phyloP scores from a whole-genome alignment of 169 alveolate genomes.

The Cryptosporidium ubiquitum region DNA sequence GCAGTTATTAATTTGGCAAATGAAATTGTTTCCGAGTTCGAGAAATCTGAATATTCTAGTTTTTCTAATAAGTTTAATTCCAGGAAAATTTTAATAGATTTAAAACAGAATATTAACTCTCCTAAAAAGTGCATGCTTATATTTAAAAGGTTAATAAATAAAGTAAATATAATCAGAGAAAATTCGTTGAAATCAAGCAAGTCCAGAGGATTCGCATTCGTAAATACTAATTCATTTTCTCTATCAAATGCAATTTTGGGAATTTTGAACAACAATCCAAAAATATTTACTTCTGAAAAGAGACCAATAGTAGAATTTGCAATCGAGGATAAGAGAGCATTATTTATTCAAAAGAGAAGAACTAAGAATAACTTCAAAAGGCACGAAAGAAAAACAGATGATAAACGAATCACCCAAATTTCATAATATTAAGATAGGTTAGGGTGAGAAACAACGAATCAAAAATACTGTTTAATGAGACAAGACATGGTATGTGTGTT shows the following conservation, averaged over 20 bases:
- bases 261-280: slow-evolving; percentile 41
- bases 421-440: neutral
- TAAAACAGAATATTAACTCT: neutral
- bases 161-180: slow-evolving; percentile 42
- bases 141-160: slow-evolving; percentile 12
- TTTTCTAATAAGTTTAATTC: neutral
- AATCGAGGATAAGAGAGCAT: slow-evolving; percentile 53
- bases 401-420: neutral
- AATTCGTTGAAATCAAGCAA: slow-evolving; percentile 1
- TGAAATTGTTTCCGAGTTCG: slow-evolving; percentile 22
- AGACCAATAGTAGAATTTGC: slow-evolving; percentile 74
- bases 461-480: neutral
- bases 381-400: neutral
- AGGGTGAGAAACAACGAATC: slow-evolving; percentile 30
- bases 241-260: neutral
- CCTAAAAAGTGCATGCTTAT: slow-evolving; percentile 3
- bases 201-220: slow-evolving; percentile 50
- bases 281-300: slow-evolving; percentile 25
- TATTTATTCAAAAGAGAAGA: slow-evolving; percentile 31
- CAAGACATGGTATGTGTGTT: neutral
- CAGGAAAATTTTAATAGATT: neutral
- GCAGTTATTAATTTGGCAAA: neutral
- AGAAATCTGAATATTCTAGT: neutral
- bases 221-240: slow-evolving; percentile 13
- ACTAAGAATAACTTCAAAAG: neutral